Evolutionary conservation across 345 rosid genomes (phyloP).

Genomic region (Eucalyptus curtisii): DNA sequence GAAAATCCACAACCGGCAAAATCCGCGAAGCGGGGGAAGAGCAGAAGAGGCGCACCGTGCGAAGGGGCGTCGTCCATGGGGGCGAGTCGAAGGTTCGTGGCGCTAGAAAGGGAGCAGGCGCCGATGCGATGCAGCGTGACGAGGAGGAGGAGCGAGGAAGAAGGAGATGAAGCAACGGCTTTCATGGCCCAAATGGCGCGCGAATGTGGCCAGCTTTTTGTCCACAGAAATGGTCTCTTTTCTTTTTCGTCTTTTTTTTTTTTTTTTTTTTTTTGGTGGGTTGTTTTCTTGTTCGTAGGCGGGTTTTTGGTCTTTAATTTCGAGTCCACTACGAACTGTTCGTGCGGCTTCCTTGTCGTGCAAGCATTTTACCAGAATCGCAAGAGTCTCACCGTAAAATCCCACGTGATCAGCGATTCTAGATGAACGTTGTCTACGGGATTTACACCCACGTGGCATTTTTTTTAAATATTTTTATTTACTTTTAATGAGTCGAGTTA

Average conservation of each 20-base stretch:
- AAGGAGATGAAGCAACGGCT: not conserved
- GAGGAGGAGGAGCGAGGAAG: not conserved
- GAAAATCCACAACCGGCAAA: not conserved
- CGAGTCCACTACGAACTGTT: not conserved
- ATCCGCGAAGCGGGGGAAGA: not conserved
- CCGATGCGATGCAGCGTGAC: not conserved
- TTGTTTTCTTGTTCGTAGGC: not conserved
- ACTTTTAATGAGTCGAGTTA: not conserved
- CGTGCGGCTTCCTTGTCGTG: not conserved
- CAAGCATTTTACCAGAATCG: not conserved
- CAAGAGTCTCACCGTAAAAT: not conserved
- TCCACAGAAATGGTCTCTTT: not conserved
- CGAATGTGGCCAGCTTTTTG: constrained; percentile 6
- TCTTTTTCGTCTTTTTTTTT: not conserved
- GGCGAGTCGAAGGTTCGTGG: not conserved
- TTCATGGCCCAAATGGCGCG: not conserved
- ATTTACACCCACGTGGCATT: not conserved
- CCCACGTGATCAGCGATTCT: not conserved
- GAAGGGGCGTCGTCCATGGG: not conserved
- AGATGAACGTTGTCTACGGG: not conserved
- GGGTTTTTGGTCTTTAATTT: not conserved
- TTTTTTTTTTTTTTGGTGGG: too few relatives aligned
- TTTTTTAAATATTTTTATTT: not conserved
- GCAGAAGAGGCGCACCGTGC: not conserved
- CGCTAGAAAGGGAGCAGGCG: not conserved